Conservation (phyloP, 257 asterid genomes). For the Eustoma russellianum region DNA sequence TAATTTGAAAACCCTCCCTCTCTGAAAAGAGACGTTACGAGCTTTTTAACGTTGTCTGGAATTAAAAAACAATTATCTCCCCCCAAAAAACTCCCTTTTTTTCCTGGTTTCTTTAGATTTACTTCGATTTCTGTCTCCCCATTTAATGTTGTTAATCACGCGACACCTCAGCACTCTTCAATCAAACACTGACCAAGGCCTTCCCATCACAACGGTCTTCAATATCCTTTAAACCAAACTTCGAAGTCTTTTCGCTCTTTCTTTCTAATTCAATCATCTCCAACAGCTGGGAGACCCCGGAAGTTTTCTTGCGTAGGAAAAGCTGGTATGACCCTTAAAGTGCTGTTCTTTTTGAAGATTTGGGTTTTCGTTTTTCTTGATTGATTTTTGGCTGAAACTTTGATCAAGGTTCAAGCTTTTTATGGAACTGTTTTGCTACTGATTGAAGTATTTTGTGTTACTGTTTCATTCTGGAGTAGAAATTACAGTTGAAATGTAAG, state of each 20-base stretch:
- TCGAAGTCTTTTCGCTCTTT: slow-evolving; percentile 7
- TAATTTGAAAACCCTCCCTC: slow-evolving; percentile 60
- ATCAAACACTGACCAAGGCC: slow-evolving; percentile 18
- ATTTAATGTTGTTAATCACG: slow-evolving; percentile 45
- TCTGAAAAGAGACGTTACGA: slow-evolving; percentile 60
- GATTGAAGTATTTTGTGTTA: slow-evolving; percentile 1
- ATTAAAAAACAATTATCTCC: slow-evolving; percentile 5
- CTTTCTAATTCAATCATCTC: slow-evolving; percentile 8
- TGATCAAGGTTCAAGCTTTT: slow-evolving; percentile 14
- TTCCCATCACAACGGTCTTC: slow-evolving; percentile 15
- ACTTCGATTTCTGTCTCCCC: slow-evolving; percentile 26
- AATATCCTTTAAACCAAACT: too few relatives aligned
- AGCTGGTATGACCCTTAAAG: slow-evolving; percentile 16
- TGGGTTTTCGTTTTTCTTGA: slow-evolving; percentile 34
- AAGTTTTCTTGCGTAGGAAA: slow-evolving; percentile 7
- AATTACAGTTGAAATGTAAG: not conserved
- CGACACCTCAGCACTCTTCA: slow-evolving; percentile 31
- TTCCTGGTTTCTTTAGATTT: slow-evolving; percentile 17
- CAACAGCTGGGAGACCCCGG: slow-evolving; percentile 3
- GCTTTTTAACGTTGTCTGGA: slow-evolving; percentile 45
- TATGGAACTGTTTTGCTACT: slow-evolving; percentile 8
- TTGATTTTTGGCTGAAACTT: slow-evolving; percentile 10
- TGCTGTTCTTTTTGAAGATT: slow-evolving; percentile 23
- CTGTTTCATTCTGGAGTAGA: slow-evolving; percentile 1
- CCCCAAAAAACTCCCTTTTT: slow-evolving; percentile 1